Conservation (phyloP, 768 basidiomycete genomes). For the Leccinum obscurum region DNA sequence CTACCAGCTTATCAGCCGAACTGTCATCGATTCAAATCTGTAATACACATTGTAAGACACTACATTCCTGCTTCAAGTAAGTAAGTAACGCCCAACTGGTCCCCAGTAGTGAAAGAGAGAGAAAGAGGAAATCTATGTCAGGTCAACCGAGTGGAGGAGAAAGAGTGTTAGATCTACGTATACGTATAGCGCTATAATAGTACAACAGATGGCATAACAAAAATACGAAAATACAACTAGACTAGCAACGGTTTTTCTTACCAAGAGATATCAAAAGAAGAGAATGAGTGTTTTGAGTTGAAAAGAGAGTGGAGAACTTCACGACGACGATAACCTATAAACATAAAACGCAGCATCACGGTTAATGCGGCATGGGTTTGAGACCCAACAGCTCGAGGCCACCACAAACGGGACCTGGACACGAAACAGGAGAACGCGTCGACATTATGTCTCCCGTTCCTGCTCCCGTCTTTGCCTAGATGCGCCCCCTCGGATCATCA, state of each 20-base stretch:
- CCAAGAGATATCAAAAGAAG: not conserved
- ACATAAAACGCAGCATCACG: not conserved
- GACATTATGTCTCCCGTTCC: not conserved
- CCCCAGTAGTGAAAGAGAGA: not conserved
- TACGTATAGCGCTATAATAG: not conserved
- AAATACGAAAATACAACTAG: not conserved
- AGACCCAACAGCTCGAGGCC: not conserved
- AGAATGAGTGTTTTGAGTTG: not conserved
- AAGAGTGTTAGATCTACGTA: not conserved
- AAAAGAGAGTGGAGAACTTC: not conserved
- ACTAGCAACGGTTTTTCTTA: too few relatives aligned
- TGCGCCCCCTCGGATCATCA: constrained; percentile 12
- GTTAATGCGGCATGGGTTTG: not conserved
- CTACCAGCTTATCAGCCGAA: not conserved
- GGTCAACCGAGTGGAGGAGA: not conserved
- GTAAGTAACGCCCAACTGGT: not conserved
- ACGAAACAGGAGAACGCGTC: not conserved
- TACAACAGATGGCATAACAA: not conserved
- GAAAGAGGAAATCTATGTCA: not conserved
- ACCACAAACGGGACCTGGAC: not conserved
- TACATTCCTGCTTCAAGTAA: not conserved
- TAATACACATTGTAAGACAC: not conserved
- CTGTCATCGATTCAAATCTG: not conserved
- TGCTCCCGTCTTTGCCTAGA: not conserved
- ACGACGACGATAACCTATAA: not conserved